Percentiles rank a stretch among this genome's conserved stretches.
These are phyloP conservation scores for Parathielavia appendiculata DNA, from an alignment of 495 filamentous ascomycete genomes.

Conservation along the genomic window DNA sequence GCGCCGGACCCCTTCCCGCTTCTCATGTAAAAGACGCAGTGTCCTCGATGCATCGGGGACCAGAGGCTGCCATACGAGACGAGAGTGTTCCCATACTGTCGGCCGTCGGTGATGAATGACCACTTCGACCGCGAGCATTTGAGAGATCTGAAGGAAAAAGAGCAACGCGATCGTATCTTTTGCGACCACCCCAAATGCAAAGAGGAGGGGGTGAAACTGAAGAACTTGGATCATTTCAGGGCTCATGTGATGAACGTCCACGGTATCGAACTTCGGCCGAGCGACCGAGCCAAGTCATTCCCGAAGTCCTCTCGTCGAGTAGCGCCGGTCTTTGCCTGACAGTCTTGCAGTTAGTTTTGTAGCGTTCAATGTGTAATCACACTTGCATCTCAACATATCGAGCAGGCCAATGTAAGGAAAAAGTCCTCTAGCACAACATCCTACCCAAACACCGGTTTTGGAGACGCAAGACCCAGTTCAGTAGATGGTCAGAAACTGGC, in stretches of 20 bases:
- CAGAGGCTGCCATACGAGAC: not conserved
- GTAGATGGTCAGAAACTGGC: too few relatives aligned
- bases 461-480: too few relatives aligned
- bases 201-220: not conserved
- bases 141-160: not conserved
- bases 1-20: not conserved
- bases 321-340: too few relatives aligned
- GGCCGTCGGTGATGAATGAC: not conserved
- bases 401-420: too few relatives aligned
- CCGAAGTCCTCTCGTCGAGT: too few relatives aligned
- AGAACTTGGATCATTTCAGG: not conserved
- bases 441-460: too few relatives aligned
- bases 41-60: not conserved
- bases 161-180: not conserved
- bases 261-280: not conserved
- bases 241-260: not conserved
- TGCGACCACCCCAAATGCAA: not conserved
- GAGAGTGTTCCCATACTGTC: not conserved
- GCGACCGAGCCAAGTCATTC: not conserved
- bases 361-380: too few relatives aligned
- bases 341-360: too few relatives aligned
- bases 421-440: too few relatives aligned
- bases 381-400: too few relatives aligned
- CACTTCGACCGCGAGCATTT: not conserved
- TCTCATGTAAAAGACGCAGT: not conserved